Base-by-base conservation (phyloP, 2,329 filamentous ascomycete species). In the Aschersonia sp. region DNA sequence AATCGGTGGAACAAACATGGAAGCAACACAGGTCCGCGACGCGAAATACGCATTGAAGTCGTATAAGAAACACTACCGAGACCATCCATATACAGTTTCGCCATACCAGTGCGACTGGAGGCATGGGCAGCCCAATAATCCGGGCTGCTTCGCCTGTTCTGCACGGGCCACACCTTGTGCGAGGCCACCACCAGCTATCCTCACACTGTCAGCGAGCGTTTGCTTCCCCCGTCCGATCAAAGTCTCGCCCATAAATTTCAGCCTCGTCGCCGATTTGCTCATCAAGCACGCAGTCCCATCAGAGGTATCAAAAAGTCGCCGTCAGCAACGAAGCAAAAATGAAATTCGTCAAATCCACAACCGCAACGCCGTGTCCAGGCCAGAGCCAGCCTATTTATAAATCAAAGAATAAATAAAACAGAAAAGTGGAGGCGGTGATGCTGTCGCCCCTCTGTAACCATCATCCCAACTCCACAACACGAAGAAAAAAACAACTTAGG, bases 331-430 rank as follows among this genome's bases (percentile, higher is more conserved):
- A 44, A 44, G 10, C 40, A 22, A 10, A 43, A 30, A n/a, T 4
- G n/a, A 10, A 48, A 43, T 44, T 39, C 9, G 22, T 30, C 32
- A 50, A 42, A 45, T 30, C 45, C 48, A 44, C 14, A 11, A 41
- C 49, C 49, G 31, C n/a, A 56, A 55, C 54, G 53, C 54, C 55
- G 22, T 48, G 43, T 47, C 48, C 48, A 44, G 52, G 50, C 50
- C 44, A 43, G 48, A 52, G 50, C 48, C 50, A 49, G 43, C 48
- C 45, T 50, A 43, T 50, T 41, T 53, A 50, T 50, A 44, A 11
- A 22, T 22, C 22, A 22, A 32, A 40, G 22, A 35, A 46, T 29
- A 44, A 45, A 48, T 47, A 41, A 3, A 41, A n/a, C 10, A 12
- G 14, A 37, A 41, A n/a, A 41, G 11, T 12, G 14, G 40, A 41